Conservation (phyloP, 495 filamentous ascomycete species). For the Xylaria flabelliformis region DNA sequence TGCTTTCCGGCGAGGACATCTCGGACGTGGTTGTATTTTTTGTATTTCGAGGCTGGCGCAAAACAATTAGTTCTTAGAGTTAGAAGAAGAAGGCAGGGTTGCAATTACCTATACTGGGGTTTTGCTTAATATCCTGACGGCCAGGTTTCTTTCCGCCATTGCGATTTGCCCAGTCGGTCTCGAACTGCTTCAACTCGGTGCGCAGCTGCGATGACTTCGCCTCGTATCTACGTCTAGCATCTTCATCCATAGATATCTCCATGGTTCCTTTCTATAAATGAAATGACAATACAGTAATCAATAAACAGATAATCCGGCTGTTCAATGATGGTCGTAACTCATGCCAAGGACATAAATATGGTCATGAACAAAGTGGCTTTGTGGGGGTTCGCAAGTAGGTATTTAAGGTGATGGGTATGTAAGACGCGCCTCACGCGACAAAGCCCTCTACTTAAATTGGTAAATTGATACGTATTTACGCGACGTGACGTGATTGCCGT, state of each 20-base stretch:
- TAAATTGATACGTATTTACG: background rate
- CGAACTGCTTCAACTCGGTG: conserved; percentile 84
- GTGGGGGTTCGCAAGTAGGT: background rate
- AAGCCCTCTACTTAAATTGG: too few species aligned
- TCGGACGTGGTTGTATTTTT: conserved; percentile 80
- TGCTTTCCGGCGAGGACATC: conserved; percentile 62
- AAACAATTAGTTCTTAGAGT: background rate
- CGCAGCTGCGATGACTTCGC: conserved; percentile 60
- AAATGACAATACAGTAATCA: conserved; percentile 8
- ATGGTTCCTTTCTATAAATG: conserved; percentile 30
- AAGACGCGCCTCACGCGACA: conserved; percentile 8
- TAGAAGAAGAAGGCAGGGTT: conserved; percentile 6
- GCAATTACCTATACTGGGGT: conserved; percentile 75
- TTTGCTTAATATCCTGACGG: conserved; percentile 85
- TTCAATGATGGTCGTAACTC: conserved; percentile 10
- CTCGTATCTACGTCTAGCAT: conserved; percentile 47
- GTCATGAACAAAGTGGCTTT: background rate
- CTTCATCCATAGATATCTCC: conserved; percentile 48
- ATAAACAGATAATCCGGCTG: background rate
- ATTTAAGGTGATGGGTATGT: background rate
- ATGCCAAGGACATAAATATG: conserved; percentile 8
- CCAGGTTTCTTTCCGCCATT: conserved; percentile 78
- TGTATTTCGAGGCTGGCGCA: conserved; percentile 80
- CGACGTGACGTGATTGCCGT: conserved; percentile 19
- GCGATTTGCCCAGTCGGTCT: conserved; percentile 71